Evolutionary conservation across 164 flowering plant species (phyloP).

Genomic region (Hamamelis virginiana): DNA sequence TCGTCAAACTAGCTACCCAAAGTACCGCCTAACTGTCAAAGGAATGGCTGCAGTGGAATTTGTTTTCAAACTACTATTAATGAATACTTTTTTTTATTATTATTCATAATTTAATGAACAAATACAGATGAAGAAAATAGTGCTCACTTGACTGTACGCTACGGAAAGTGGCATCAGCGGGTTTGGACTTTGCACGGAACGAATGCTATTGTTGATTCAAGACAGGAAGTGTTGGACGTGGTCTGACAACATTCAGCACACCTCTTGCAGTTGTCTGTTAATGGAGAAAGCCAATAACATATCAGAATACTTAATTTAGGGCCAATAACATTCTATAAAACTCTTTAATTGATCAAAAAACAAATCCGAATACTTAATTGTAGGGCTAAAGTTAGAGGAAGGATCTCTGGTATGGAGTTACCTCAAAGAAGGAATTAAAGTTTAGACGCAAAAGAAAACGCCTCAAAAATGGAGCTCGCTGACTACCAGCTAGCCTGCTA

Average conservation of each 20-base stretch:
- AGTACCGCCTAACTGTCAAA: conserved; percentile 1
- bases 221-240: conserved; percentile 53
- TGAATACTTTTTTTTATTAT: too few relatives aligned
- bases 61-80: background rate
- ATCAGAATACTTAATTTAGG: background rate
- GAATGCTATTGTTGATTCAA: conserved; percentile 31
- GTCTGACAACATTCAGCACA: conserved; percentile 81
- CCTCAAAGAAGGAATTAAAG: conserved; percentile 97
- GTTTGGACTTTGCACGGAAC: background rate
- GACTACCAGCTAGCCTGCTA: conserved; percentile 96
- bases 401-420: conserved; percentile 21
- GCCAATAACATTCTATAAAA: too few relatives aligned
- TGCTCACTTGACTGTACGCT: background rate
- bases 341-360: too few relatives aligned
- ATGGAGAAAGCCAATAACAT: conserved; percentile 7
- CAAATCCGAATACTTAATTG: too few relatives aligned
- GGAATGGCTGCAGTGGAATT: background rate
- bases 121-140: background rate
- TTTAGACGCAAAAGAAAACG: conserved; percentile 90
- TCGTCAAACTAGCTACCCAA: background rate
- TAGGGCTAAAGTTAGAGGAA: background rate
- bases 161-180: background rate
- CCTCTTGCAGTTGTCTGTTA: conserved; percentile 90
- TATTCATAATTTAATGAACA: background rate
- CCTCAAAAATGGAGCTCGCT: conserved; percentile 90